Base-by-base conservation (phyloP, 2,329 filamentous ascomycete genomes). In the Aspergillus pseudoterreus region DNA sequence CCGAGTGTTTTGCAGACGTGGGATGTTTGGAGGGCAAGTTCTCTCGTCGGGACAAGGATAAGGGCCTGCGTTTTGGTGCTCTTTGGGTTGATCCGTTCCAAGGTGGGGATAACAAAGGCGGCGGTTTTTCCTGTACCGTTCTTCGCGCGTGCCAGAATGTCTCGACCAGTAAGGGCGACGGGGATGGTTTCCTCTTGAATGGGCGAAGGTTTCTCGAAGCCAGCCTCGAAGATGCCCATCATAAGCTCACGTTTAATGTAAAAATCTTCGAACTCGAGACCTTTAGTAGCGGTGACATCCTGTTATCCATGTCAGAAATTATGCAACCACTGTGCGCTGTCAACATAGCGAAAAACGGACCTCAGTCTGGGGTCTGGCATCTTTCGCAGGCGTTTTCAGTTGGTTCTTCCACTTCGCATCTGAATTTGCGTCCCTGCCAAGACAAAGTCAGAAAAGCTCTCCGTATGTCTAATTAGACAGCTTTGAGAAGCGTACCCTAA, bases 131-230 rank as follows among this genome's bases (percentile, higher is more conserved):
- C 94, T 35, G 94, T 99, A 58, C 94, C 94, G 72, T 99, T 99
- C 80, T 99, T 99, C 60, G 94, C 94, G 74, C 94, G 85, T 54
- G 94, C 94, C 58, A 99, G 82, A 64, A 99, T 92, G 69, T 99
- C 94, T 75, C 92, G 85, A 51, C 94, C 94, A 44, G 92, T 95
- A 51, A 99, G 82, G 46, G 94, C 94, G 60, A 99, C 92, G 44
- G 94, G 94, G 66, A 99, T 96, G 50, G 94, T 91, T 77, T 97
- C 94, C 85, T 99, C 94, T 83, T 99, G 94, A 64, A 99, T 99
- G 10, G 94, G 94, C 51, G 94, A 99, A 14, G 94, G 94, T 76
- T 95, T 96, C 73, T 99, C 94, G 73, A 96, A 99, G 57, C 94
- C 94, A 62, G 94, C 94, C 78, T 99, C 94, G 73, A 97, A 99